These are phyloP conservation scores for Coemansia sp. DNA, from an alignment of 192 early-diverging fungal species.

Conservation along the genomic window DNA sequence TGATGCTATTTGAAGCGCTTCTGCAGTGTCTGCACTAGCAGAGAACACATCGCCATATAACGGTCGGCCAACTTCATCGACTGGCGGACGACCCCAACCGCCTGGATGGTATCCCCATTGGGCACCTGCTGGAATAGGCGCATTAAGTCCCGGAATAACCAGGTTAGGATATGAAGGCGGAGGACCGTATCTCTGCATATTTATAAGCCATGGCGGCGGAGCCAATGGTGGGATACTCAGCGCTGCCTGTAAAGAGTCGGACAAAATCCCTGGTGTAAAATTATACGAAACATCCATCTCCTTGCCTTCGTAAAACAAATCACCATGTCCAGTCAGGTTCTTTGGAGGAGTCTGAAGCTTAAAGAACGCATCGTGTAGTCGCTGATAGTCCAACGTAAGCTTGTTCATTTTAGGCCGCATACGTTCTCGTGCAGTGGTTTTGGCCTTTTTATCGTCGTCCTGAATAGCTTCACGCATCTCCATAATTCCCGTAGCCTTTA, in stretches of 20 bases:
- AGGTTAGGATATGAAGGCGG: constrained; percentile 92
- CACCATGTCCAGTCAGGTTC: constrained; percentile 37
- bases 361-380: constrained; percentile 97
- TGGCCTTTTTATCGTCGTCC: constrained; percentile 76
- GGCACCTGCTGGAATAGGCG: constrained; percentile 94
- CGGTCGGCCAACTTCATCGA: constrained; percentile 83
- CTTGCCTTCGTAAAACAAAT: constrained; percentile 91
- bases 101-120: constrained; percentile 99
- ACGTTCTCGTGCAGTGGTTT: constrained; percentile 81
- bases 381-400: constrained; percentile 95
- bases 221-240: constrained; percentile 89
- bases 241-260: constrained; percentile 81
- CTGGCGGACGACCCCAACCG: constrained; percentile 85
- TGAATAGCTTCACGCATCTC: constrained; percentile 86
- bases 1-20: constrained; percentile 24
- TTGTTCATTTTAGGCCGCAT: constrained; percentile 95
- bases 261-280: constrained; percentile 82
- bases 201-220: constrained; percentile 95
- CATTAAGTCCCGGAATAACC: constrained; percentile 90
- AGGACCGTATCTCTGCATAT: constrained; percentile 97
- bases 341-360: constrained; percentile 79
- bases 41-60: constrained; percentile 97
- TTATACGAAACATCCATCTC: constrained; percentile 87
- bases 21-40: constrained; percentile 46
- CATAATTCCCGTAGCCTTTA: constrained; percentile 97